Evolutionary conservation across 805 yeast genomes (phyloP), one percentile per base, ranked within the genome.

Genomic region (Spathaspora boniae): DNA sequence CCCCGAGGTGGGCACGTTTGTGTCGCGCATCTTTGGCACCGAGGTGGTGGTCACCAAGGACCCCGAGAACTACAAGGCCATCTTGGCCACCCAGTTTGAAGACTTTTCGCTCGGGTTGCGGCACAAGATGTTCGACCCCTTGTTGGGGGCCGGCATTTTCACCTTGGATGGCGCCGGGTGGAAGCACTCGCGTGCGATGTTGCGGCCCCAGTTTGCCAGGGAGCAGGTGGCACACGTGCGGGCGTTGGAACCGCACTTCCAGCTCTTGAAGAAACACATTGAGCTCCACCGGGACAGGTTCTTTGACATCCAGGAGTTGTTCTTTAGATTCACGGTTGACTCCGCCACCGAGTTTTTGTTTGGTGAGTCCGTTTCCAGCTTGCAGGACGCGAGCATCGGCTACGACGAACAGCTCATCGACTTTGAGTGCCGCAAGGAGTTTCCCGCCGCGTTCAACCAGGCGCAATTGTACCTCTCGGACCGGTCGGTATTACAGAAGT

Each of bases 291-390:
- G 50, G 7, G 62, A 62, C 6, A 29, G 40, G 14, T 41, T 48
- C 7, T 46, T 62, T 35, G 58, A 62, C 39, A 40, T 60, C 20
- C 68, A 62, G 33, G 62, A 60, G 22, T 54, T 59, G 32, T 56
- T 60, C 36, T 56, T 54, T 41, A 52, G 47, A 25, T 55, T 63
- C 20, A 63, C 70, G 6, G 55, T 65, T 34, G 71, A 65, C 44
- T 53, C 69, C 16, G 56, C 69, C 4, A 48, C 67, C 5, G 69
- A 64, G 41, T 62, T 65, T 44, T 50, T 65, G 34, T 62, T 65
- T 44, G 71, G 70, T 9, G 62, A 59, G 39, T 47, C 61, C 16
- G 58, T 56, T 21, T 50, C 43, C 18, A 43, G 58, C 6, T 51
- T 62, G 20, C 37, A 41, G 27, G 60, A 55, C 27, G 45, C 23